Conservation (phyloP, 768 basidiomycete genomes). For the Suillus clintonianus region DNA sequence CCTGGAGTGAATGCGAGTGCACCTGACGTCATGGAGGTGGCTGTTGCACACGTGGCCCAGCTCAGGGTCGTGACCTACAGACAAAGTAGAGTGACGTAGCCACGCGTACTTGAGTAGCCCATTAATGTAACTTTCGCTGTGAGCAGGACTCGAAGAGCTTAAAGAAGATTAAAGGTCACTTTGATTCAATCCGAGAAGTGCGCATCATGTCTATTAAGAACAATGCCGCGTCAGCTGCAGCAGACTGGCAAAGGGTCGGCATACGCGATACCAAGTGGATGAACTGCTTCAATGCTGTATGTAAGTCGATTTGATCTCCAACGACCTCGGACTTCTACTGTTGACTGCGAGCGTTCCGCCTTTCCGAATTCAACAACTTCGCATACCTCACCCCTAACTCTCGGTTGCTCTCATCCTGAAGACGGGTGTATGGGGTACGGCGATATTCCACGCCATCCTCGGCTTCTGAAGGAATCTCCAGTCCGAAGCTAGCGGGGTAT, state of each 20-base stretch:
- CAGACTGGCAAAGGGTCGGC: neutral
- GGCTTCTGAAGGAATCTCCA: neutral
- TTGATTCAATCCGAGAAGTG: neutral
- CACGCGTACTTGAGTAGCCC: neutral
- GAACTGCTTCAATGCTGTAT: neutral
- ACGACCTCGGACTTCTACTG: neutral
- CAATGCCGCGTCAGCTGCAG: neutral
- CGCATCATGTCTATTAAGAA: neutral
- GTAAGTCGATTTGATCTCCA: neutral
- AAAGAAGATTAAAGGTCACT: neutral
- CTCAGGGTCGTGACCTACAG: neutral
- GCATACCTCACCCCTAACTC: neutral
- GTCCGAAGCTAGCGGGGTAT: neutral
- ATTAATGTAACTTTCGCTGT: neutral
- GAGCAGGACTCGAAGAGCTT: neutral
- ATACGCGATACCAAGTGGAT: neutral
- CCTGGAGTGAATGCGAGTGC: too few species aligned
- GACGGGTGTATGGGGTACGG: constrained; percentile 3
- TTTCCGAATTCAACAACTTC: neutral
- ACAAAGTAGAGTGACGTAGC: neutral
- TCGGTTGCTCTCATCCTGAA: neutral
- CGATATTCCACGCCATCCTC: constrained; percentile 21
- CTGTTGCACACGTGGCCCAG: neutral
- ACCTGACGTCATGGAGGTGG: neutral
- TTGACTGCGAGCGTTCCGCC: neutral